Evolutionary conservation across 2,329 filamentous ascomycete genomes (phyloP).

Genomic region (Botrytis cinerea): DNA sequence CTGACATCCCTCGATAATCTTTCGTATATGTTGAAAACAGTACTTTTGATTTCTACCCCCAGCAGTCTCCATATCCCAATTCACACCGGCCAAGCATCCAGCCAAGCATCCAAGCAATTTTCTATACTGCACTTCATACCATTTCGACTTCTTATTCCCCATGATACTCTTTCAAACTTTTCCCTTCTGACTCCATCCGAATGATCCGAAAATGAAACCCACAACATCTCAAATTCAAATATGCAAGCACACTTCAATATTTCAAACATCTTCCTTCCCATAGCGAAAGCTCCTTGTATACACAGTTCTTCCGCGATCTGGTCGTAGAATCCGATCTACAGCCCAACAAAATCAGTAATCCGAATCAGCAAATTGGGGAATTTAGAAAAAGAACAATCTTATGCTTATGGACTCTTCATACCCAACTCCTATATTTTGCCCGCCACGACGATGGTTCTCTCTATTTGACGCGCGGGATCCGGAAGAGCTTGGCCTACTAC

Average conservation of each 20-base stretch:
- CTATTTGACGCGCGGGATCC: background rate
- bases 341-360: background rate
- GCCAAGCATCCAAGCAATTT: background rate
- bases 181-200: background rate
- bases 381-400: background rate
- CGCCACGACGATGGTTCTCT: background rate
- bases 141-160: accelerated
- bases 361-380: background rate
- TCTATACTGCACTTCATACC: background rate
- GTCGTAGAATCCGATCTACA: background rate
- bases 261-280: background rate
- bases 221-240: background rate
- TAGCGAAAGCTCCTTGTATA: background rate
- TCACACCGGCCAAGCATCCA: background rate
- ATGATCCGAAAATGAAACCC: too few relatives aligned
- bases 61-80: background rate
- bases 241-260: background rate
- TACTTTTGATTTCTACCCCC: background rate
- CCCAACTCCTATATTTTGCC: background rate
- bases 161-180: background rate
- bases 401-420: background rate
- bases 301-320: too few relatives aligned
- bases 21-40: background rate
- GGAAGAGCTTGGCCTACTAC: background rate
- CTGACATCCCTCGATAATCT: background rate